These are phyloP conservation scores for Jackrogersella multiformis DNA, from an alignment of 495 filamentous ascomycete species.

Conservation along the genomic window DNA sequence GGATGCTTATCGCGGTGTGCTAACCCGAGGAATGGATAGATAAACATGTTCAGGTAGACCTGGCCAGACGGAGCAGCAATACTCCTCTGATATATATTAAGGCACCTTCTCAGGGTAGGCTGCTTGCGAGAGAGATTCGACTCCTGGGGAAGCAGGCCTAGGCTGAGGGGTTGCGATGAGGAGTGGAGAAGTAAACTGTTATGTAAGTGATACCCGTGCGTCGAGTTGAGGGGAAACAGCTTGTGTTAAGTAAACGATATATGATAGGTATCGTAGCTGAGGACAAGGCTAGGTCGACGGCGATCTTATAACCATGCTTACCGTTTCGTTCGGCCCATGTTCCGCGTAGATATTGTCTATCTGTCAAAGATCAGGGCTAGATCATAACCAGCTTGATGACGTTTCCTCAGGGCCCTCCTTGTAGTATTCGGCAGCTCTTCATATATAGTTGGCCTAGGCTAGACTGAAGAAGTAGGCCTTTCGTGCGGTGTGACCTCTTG, in stretches of 20 bases:
- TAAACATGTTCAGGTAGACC: conserved; percentile 1
- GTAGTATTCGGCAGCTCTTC: conserved; percentile 25
- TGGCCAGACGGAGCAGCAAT: conserved; percentile 13
- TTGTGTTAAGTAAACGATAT: conserved; percentile 1
- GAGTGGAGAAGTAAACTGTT: neutral
- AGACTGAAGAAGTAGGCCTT: conserved; percentile 24
- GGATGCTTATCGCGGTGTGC: conserved; percentile 13
- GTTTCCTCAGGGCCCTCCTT: conserved; percentile 17
- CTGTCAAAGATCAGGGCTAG: conserved; percentile 2
- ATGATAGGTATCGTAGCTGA: neutral
- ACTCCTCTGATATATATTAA: conserved; percentile 18
- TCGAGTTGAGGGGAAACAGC: conserved; percentile 2
- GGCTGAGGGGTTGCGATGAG: conserved; percentile 1
- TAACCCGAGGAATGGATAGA: conserved; percentile 5
- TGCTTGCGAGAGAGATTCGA: conserved; percentile 2
- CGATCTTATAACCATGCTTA: neutral
- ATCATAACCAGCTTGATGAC: conserved; percentile 27
- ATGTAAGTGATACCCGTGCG: conserved; percentile 15
- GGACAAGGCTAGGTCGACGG: conserved; percentile 1
- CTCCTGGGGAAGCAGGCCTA: neutral
- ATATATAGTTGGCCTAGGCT: conserved; percentile 20
- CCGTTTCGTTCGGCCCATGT: conserved; percentile 8
- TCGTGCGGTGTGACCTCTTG: conserved; percentile 17
- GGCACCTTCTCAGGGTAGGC: neutral
- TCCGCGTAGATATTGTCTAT: conserved; percentile 2